Evolutionary conservation across 352 stramenopile species (phyloP), one percentile per base, ranked within the genome.

Genomic region (Albugo candida): DNA sequence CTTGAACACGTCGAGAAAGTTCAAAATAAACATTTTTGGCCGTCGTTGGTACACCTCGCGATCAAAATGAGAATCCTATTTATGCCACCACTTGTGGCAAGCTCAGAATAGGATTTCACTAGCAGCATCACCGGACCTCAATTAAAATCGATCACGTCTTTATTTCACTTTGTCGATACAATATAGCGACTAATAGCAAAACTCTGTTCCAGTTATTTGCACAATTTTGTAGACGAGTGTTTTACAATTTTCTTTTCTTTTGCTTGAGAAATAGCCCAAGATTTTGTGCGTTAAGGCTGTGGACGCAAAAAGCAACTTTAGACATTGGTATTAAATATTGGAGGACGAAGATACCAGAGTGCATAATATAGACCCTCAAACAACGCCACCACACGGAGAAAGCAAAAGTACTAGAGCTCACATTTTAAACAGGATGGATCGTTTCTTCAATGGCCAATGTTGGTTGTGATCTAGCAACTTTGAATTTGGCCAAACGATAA

Each of bases 331-430:
- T 61, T 66, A 52, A 87, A 87, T 39, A 75, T 78, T 20, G 63
- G 77, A 31, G 73, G 51, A 0, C 73, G 78, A 46, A 83, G 83
- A 55, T 85, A 91, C 66, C 82, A 78, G 34, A 91, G 64, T 8
- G 75, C 75, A 45, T 84, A 88, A 52, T 76, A 91, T 24, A 75
- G 73, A 52, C 88, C 78, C 43, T 91, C 78, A 47, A 88, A 88
- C 36, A 86, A 53, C 0, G 75, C 67, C 6, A 91, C 75, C 17
- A 91, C 75, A 42, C 84, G 83, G 70, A 70, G 47, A 86, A 88
- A n/a, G 75, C 75, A 55, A 85, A 91, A 58, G 71, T 91, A 45
- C 72, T 81, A 16, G 78, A 75, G 37, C 75, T 83, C 8, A 91
- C 78, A 31, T 91, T 91, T 48, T 74, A 71, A 44, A 87, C 75